These are phyloP conservation scores for Lipomyces japonicus DNA, from an alignment of 805 yeast genomes.

Conservation along the genomic window DNA sequence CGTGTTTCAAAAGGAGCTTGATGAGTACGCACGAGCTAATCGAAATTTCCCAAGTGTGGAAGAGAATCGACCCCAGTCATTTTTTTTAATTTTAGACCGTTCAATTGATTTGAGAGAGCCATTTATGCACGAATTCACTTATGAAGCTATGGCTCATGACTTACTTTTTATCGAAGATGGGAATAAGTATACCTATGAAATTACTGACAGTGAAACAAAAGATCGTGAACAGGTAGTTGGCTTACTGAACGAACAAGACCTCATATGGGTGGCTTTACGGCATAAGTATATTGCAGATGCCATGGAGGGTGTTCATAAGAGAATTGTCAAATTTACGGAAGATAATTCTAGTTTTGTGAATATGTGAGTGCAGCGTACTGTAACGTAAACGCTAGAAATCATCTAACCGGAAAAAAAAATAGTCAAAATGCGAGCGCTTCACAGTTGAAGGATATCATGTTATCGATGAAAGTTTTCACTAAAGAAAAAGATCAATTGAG, in stretches of 20 bases:
- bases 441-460: conserved; percentile 50
- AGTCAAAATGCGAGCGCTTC: conserved; percentile 9
- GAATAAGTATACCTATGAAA: conserved; percentile 49
- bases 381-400: too few species aligned
- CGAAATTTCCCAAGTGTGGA: conserved; percentile 56
- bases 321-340: conserved; percentile 60
- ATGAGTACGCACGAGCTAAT: conserved; percentile 67
- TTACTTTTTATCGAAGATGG: conserved; percentile 46
- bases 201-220: conserved; percentile 34
- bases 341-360: conserved; percentile 65
- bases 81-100: conserved; percentile 75
- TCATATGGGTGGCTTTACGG: conserved; percentile 66
- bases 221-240: conserved; percentile 45
- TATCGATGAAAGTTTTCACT: conserved; percentile 50
- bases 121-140: conserved; percentile 80
- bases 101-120: conserved; percentile 81
- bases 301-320: conserved; percentile 54
- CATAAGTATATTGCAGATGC: conserved; percentile 75
- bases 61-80: conserved; percentile 60
- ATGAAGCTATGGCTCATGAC: conserved; percentile 90
- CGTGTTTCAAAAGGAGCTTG: conserved; percentile 66
- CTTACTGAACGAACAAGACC: conserved; percentile 57
- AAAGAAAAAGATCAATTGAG: conserved; percentile 40
- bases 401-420: background rate
- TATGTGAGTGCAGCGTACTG: too few species aligned